These are phyloP conservation scores for Aspergillus sparsus DNA, from an alignment of 495 filamentous ascomycete genomes.

Conservation along the genomic window DNA sequence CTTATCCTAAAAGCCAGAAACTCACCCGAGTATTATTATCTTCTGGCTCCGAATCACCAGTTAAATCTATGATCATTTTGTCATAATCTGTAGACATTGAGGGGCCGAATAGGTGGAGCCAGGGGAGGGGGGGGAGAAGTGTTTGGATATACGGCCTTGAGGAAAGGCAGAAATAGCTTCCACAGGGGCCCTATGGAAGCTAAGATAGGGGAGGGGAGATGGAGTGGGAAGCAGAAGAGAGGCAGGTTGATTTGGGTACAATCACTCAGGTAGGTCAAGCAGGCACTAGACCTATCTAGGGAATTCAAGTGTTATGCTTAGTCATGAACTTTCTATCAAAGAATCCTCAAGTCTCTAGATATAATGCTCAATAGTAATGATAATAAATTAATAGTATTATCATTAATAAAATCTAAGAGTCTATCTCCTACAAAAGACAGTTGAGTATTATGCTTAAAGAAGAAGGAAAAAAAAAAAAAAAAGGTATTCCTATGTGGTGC, in stretches of 20 bases:
- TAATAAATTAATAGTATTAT: no score
- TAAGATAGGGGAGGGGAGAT: background rate
- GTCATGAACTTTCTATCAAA: no score
- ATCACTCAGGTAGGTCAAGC: no score
- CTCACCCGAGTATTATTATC: constrained; percentile 13
- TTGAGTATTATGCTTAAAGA: no score
- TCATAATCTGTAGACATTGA: background rate
- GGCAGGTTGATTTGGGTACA: background rate
- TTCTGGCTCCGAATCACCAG: constrained; percentile 28
- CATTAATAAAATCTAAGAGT: no score
- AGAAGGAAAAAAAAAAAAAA: no score
- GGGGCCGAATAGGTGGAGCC: background rate
- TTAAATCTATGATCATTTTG: constrained; percentile 30
- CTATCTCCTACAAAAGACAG: no score
- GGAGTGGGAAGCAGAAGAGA: background rate
- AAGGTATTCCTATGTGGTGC: no score
- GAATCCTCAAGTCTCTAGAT: no score
- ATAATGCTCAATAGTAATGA: no score
- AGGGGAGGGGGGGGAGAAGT: background rate
- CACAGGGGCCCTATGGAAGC: background rate
- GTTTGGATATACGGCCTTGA: background rate
- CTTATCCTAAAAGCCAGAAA: background rate
- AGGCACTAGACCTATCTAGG: background rate
- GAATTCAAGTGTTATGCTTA: background rate
- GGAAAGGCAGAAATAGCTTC: background rate